Evolutionary conservation across 306 rosid genomes (phyloP).

Genomic region (Clitoria ternatea): DNA sequence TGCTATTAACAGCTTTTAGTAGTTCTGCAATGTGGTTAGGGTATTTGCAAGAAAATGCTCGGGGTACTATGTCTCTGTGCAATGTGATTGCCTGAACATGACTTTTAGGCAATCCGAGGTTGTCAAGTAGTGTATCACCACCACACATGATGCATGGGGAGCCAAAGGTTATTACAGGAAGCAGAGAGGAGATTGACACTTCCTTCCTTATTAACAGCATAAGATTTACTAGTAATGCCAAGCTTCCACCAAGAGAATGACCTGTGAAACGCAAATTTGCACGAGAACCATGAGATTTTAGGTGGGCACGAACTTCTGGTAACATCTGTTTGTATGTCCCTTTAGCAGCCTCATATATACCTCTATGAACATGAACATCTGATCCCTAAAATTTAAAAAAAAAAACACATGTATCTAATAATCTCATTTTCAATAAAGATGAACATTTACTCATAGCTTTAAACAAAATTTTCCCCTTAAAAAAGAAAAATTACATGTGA

Average conservation of each 20-base stretch:
- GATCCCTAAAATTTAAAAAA: conserved; percentile 62
- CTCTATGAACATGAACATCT: conserved; percentile 74
- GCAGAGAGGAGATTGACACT: conserved; percentile 58
- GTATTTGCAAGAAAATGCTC: conserved; percentile 74
- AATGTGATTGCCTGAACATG: conserved; percentile 63
- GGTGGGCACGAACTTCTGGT: conserved; percentile 59
- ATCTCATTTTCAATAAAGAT: background rate
- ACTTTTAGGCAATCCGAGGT: conserved; percentile 54
- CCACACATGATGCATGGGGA: conserved; percentile 80
- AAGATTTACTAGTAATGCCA: conserved; percentile 66
- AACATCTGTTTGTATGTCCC: conserved; percentile 69
- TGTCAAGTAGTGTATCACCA: conserved; percentile 56
- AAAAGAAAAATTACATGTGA: background rate
- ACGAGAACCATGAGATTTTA: conserved; percentile 38
- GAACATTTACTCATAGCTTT: background rate
- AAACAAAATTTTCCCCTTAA: background rate
- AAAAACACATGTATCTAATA: background rate
- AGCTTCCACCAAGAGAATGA: conserved; percentile 86
- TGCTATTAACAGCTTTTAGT: conserved; percentile 64
- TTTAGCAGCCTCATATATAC: conserved; percentile 82
- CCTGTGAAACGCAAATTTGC: conserved; percentile 70
- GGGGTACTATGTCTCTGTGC: conserved; percentile 80
- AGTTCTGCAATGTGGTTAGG: conserved; percentile 60
- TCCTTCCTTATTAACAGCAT: conserved; percentile 61
- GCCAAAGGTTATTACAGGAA: conserved; percentile 75